A percentile compares a stretch with the other conserved stretches of the same genome.
phyloP scores from a whole-genome alignment of 2,329 filamentous ascomycete species.

The Alternaria alternata region DNA sequence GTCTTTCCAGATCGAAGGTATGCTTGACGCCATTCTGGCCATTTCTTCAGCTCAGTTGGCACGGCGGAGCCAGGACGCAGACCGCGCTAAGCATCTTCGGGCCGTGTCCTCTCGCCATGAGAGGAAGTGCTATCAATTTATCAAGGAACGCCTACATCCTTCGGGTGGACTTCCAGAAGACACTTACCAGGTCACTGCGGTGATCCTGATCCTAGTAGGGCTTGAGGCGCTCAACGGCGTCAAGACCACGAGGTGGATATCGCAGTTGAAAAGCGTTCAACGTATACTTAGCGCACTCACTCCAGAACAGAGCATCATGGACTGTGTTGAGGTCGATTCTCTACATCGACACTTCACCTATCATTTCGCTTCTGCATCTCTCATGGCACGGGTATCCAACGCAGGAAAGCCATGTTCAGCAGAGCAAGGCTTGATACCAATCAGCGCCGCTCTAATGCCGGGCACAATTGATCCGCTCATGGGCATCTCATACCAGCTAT shows the following conservation, averaged over 20 bases:
- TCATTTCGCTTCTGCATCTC: constrained; percentile 46
- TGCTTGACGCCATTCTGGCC: constrained; percentile 48
- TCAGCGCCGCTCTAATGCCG: constrained; percentile 28
- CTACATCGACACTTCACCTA: constrained; percentile 49
- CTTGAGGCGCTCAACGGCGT: constrained; percentile 47
- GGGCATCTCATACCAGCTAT: constrained; percentile 48
- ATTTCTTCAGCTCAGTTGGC: constrained; percentile 48
- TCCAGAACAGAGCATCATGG: constrained; percentile 32
- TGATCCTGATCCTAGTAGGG: constrained; percentile 46
- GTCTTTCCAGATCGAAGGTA: constrained; percentile 46
- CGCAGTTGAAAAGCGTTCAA: constrained; percentile 46
- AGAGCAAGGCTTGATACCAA: constrained; percentile 31
- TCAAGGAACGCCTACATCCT: constrained; percentile 40
- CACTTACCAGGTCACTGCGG: constrained; percentile 44
- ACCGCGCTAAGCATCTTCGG: constrained; percentile 41
- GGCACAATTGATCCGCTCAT: constrained; percentile 48
- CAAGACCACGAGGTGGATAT: constrained; percentile 46
- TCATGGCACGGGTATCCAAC: constrained; percentile 43
- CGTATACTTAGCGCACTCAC: constrained; percentile 39
- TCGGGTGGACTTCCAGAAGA: constrained; percentile 37
- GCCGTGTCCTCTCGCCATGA: constrained; percentile 44
- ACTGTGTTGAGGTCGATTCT: constrained; percentile 45
- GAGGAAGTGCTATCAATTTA: constrained; percentile 43
- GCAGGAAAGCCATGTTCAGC: constrained; percentile 19
- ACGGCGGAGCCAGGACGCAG: constrained; percentile 33